These are phyloP conservation scores for Diaporthe australafricana DNA, from an alignment of 2,329 filamentous ascomycete genomes.

Conservation along the genomic window DNA sequence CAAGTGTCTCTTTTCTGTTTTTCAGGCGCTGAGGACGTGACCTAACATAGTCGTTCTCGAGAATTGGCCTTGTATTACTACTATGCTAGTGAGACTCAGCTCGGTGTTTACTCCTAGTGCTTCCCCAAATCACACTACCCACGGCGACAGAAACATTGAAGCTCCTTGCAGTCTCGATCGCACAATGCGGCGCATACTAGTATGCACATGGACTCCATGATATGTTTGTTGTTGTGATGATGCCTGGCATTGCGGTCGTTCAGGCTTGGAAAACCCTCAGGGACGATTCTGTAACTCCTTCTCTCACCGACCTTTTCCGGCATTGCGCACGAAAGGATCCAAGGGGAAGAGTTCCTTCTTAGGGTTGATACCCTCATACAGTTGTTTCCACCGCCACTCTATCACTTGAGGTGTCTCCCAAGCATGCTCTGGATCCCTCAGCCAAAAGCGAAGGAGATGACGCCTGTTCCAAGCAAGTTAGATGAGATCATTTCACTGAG, in stretches of 20 bases:
- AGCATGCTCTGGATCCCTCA: slow-evolving; percentile 60
- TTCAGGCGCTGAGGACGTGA: too few species aligned
- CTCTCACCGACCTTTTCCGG: slow-evolving; percentile 45
- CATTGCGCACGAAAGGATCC: slow-evolving; percentile 61
- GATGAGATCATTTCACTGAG: slow-evolving; percentile 54
- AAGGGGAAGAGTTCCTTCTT: slow-evolving; percentile 67
- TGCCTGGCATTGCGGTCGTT: too few species aligned
- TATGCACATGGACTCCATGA: too few species aligned
- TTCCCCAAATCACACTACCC: too few species aligned
- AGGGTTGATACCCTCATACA: slow-evolving; percentile 64
- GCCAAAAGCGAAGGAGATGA: slow-evolving; percentile 62
- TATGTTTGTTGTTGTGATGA: too few species aligned
- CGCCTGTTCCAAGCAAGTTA: slow-evolving; percentile 47
- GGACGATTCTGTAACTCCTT: background rate
- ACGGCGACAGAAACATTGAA: too few species aligned
- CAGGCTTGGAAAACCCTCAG: background rate
- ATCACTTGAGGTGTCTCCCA: slow-evolving; percentile 60
- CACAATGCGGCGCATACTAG: background rate
- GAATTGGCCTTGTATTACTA: too few species aligned
- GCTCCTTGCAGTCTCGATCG: too few species aligned
- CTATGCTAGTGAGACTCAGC: too few species aligned
- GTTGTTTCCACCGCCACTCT: slow-evolving; percentile 60
- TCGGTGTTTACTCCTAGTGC: too few species aligned
- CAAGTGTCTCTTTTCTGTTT: too few species aligned
- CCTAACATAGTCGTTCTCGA: too few species aligned